phyloP scores from a whole-genome alignment of 192 early-diverging fungal species.

The Coemansia interrupta region DNA sequence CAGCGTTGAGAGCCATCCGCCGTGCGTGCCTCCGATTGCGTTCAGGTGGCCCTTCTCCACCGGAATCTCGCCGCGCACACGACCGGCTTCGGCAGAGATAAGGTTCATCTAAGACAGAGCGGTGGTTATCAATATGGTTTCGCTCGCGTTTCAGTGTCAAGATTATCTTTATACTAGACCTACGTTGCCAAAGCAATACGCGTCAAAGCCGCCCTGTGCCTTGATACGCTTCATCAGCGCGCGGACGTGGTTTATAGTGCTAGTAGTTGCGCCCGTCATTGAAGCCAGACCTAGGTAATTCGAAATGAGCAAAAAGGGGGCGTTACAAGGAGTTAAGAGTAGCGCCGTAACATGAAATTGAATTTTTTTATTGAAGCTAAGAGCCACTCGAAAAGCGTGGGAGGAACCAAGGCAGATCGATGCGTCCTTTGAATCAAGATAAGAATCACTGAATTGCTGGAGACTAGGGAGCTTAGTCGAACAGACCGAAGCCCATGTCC shows the following conservation, averaged over 20 bases:
- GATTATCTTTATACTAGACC: not conserved
- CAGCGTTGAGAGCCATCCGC: slow-evolving; percentile 53
- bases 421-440: slow-evolving; percentile 60
- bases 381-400: not conserved
- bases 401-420: slow-evolving; percentile 3
- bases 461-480: slow-evolving; percentile 29
- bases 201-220: slow-evolving; percentile 29
- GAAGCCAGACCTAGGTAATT: no score
- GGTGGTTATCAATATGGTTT: not conserved
- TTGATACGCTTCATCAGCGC: slow-evolving; percentile 10
- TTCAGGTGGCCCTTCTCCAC: slow-evolving; percentile 30
- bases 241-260: slow-evolving; percentile 14
- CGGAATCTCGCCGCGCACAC: slow-evolving; percentile 33
- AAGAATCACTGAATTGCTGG: not conserved
- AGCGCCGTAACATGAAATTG: no score
- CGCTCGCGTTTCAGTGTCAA: not conserved
- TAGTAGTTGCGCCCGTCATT: slow-evolving; percentile 4
- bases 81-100: slow-evolving; percentile 34
- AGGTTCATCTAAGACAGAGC: slow-evolving; percentile 21
- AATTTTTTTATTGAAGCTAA: no score
- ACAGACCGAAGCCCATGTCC: slow-evolving; percentile 74
- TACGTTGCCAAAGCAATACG: slow-evolving; percentile 29
- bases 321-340: no score
- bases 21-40: slow-evolving; percentile 46
- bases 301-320: not conserved